These are phyloP conservation scores for Stemphylium lycopersici DNA, from an alignment of 2,329 filamentous ascomycete genomes.

Conservation along the genomic window DNA sequence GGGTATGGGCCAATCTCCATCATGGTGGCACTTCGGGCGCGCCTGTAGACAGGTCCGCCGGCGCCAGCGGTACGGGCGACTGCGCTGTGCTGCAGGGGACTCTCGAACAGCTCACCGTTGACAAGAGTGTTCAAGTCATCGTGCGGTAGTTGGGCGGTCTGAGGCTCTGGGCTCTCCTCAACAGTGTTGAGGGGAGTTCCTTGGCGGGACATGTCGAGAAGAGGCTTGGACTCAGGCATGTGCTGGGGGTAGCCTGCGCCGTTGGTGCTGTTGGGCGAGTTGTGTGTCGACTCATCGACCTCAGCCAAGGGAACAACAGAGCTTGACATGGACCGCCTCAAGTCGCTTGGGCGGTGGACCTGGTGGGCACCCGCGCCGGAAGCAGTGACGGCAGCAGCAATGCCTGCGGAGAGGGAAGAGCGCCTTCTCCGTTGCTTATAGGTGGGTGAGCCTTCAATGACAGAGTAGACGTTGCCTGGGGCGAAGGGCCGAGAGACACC, in stretches of 20 bases:
- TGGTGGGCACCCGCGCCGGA: constrained; percentile 59
- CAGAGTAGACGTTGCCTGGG: constrained; percentile 84
- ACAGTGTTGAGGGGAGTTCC: constrained; percentile 87
- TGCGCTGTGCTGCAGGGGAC: constrained; percentile 62
- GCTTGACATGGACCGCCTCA: constrained; percentile 86
- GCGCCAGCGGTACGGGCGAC: constrained; percentile 64
- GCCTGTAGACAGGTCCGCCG: constrained; percentile 78
- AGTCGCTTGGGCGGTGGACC: constrained; percentile 82
- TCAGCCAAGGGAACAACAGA: constrained; percentile 84
- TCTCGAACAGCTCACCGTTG: constrained; percentile 47
- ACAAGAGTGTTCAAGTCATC: constrained; percentile 67
- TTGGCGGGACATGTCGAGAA: constrained; percentile 83
- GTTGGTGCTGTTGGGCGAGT: constrained; percentile 78
- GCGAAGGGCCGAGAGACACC: constrained; percentile 71
- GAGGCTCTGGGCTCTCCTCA: constrained; percentile 79
- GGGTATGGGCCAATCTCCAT: constrained; percentile 97
- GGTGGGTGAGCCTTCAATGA: constrained; percentile 96
- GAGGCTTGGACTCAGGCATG: constrained; percentile 73
- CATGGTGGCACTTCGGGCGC: constrained; percentile 91
- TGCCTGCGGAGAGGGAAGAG: constrained; percentile 85
- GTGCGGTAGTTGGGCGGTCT: constrained; percentile 70
- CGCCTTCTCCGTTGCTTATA: constrained; percentile 97
- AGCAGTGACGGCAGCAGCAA: constrained; percentile 72
- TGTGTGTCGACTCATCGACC: constrained; percentile 76
- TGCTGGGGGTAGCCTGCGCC: constrained; percentile 61